phyloP scores from a whole-genome alignment of 805 yeast species.

The Saturnispora galanensis region DNA sequence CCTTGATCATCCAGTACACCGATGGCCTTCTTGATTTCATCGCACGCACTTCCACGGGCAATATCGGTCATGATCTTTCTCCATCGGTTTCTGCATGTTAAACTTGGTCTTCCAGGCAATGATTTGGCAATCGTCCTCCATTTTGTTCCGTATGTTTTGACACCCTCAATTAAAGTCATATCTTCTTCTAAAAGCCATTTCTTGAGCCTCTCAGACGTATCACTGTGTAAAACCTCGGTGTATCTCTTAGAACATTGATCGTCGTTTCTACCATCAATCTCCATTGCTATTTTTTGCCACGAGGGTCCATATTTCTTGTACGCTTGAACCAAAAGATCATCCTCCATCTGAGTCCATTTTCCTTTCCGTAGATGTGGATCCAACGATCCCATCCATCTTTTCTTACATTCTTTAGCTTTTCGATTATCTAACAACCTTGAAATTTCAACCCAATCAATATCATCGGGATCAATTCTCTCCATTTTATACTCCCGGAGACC shows the following conservation, averaged over 20 bases:
- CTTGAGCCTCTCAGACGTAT: conserved; percentile 62
- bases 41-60: conserved; percentile 53
- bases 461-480: conserved; percentile 28
- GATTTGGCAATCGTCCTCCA: conserved; percentile 76
- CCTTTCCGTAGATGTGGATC: conserved; percentile 80
- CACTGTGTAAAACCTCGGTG: conserved; percentile 79
- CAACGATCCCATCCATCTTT: conserved; percentile 78
- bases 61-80: conserved; percentile 73
- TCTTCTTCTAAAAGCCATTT: conserved; percentile 81
- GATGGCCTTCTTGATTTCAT: conserved; percentile 48
- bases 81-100: conserved; percentile 91
- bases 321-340: conserved; percentile 52
- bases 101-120: conserved; percentile 72
- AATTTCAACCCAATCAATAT: conserved; percentile 54
- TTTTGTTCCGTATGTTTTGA: conserved; percentile 67
- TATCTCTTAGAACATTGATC: conserved; percentile 93
- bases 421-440: conserved; percentile 38
- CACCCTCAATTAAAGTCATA: conserved; percentile 52
- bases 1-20: conserved; percentile 29
- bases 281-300: conserved; percentile 77
- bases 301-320: conserved; percentile 62
- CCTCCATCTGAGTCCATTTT: conserved; percentile 79
- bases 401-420: conserved; percentile 73
- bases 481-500: conserved; percentile 15
- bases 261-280: conserved; percentile 78